Evolutionary conservation across 2,329 filamentous ascomycete species (phyloP), one percentile per base, ranked within the genome.

Genomic region (Leptosphaerulina australis): DNA sequence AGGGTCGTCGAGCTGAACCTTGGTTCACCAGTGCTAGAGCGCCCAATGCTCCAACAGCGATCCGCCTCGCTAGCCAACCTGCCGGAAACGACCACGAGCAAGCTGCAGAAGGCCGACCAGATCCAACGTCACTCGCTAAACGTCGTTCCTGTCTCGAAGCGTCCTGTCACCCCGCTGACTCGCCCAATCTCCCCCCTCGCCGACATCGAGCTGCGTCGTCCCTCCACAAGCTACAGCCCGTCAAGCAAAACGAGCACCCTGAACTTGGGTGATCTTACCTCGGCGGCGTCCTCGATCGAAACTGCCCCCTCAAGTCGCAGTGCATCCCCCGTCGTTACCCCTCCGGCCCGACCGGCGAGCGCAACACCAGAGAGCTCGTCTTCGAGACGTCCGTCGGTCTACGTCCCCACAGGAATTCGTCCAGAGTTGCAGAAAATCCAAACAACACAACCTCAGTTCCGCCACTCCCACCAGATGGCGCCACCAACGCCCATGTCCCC

Each of bases 1-100:
- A 74, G 71, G 60, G 63, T 74, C 5, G 70, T 74, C 35, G 58
- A 74, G 31, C 60, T 74, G 26, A 63, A 69, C 28, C 41, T 51
- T 45, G 37, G 36, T 37, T 62, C 62, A 44, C 57, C 64, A 39
- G 40, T 64, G 41, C 44, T 49, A 25, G 56, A 63, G 18, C 51
- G 55, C 15, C 59, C 62, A 43, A 34, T 50, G 15, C 39, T 56
- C 18, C 50, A 68, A 34, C 62, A 63, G 47, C 67, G 70, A 31
- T 66, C 69, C 18, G 66, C 67, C 12, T 72, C 71, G 6, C 59
- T 74, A 11, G 67, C 66, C 22, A 66, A 69, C 33, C 44, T 71
- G 30, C 63, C 69, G 35, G 58, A 63, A 17, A 53, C 67, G 22
- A 57, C 61, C 38, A 62, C 63, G 55, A 63, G 55, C 59, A 68